Base-by-base conservation (phyloP, 1,139 yeast genomes). In the Blastobotrys illinoisensis region DNA sequence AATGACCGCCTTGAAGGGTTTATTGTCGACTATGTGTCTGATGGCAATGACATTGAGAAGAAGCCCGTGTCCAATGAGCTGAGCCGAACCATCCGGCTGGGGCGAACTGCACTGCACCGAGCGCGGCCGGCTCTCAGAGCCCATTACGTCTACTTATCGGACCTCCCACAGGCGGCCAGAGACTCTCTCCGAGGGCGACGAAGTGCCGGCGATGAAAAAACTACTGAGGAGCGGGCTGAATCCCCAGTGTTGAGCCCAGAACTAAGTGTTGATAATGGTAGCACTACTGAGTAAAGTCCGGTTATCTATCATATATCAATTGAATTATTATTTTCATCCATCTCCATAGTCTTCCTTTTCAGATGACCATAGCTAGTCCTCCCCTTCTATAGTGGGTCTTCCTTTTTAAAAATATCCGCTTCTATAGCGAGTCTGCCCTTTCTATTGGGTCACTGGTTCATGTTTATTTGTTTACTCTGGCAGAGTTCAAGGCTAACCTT, bases 1-100 rank as follows among this genome's bases (percentile, higher is more conserved):
- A 88, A 87, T 69, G 71, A 75, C 49, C 71, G 75, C 47, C 67
- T 86, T 56, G 83, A 79, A 60, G 68, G 73, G 5, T 62, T 74
- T 44, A 75, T 83, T 47, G 66, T 71, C 49, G 70, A 68, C 32
- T 73, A 73, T 61, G 71, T 79, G 45, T 87, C 88, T n/a, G 54
- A 53, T 5, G 32, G 43, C 9, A 50, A 49, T n/a, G 44, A 18
- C 18, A 19, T 53, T 32, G 73, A 72, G 21, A 74, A 72, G 23
- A 75, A 75, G 52, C 69, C 71, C 50, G 57, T 62, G 11, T 56
- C 67, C 13, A 65, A 67, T 52, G 73, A 70, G 59, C 57, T 71
- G 23, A 62, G 68, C 52, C 64, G 71, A 24, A 64, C 72, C 19
- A 63, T 65, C 59, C 56, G 63, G 26, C 63, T 72, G 51, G 69